phyloP scores from a whole-genome alignment of 2,329 filamentous ascomycete genomes.

The Pseudogymnoascus sp. region DNA sequence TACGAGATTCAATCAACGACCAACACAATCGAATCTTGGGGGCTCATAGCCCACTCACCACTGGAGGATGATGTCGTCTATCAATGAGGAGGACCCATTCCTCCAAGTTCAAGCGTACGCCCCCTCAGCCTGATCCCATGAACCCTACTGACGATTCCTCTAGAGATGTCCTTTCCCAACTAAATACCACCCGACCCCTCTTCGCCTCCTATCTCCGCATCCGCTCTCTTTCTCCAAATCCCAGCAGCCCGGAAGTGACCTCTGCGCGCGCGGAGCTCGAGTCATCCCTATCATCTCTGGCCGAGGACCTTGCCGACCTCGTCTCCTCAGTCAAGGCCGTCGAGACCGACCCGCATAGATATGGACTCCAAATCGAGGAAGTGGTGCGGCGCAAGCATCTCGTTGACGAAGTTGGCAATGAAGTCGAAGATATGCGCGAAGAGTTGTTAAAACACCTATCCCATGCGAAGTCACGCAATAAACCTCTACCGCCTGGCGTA shows the following conservation, averaged over 20 bases:
- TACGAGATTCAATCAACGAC: slow-evolving; percentile 4
- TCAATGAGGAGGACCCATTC: slow-evolving; percentile 60
- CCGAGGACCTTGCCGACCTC: slow-evolving; percentile 81
- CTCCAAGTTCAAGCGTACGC: slow-evolving; percentile 62
- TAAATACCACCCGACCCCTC: slow-evolving; percentile 72
- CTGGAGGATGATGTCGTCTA: slow-evolving; percentile 55
- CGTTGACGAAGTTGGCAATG: slow-evolving; percentile 79
- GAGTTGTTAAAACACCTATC: slow-evolving; percentile 60
- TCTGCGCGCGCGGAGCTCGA: slow-evolving; percentile 65
- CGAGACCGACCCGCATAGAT: slow-evolving; percentile 78
- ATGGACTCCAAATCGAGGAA: slow-evolving; percentile 76
- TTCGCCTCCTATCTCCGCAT: slow-evolving; percentile 96
- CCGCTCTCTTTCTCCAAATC: slow-evolving; percentile 67
- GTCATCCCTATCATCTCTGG: slow-evolving; percentile 55
- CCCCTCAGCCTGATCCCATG: not conserved
- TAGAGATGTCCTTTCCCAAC: slow-evolving; percentile 81
- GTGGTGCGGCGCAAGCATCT: slow-evolving; percentile 71
- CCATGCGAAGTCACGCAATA: slow-evolving; percentile 34
- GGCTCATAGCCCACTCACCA: not conserved
- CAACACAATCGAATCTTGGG: slow-evolving; percentile 2
- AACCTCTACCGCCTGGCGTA: slow-evolving; percentile 48
- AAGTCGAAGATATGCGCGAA: slow-evolving; percentile 81
- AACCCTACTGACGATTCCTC: slow-evolving; percentile 10
- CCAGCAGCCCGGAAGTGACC: slow-evolving; percentile 74
- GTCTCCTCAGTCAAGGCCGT: slow-evolving; percentile 78